These are phyloP conservation scores for Falciphora oryzae DNA, from an alignment of 2,329 filamentous ascomycete species.

Conservation along the genomic window DNA sequence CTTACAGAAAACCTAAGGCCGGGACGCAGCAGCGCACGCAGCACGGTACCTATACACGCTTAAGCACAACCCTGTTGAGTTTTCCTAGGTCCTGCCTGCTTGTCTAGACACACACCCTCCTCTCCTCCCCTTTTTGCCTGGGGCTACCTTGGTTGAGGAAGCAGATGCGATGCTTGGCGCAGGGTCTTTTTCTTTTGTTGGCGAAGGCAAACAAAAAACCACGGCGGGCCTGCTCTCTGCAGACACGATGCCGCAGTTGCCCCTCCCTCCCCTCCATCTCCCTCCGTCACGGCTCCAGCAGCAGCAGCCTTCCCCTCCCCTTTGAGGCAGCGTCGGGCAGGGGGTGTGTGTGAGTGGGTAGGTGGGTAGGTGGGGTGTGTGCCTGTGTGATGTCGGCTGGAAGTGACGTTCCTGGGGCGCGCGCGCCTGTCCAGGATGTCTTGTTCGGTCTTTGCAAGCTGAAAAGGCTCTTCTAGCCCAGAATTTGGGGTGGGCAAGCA, in stretches of 20 bases:
- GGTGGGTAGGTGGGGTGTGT: neutral
- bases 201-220: too few relatives aligned
- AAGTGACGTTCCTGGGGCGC: neutral
- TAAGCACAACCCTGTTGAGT: neutral
- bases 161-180: neutral
- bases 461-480: neutral
- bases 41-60: too few relatives aligned
- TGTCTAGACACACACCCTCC: neutral
- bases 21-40: too few relatives aligned
- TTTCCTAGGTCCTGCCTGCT: neutral
- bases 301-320: too few relatives aligned
- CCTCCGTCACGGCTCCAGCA: too few relatives aligned
- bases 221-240: too few relatives aligned
- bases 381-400: neutral
- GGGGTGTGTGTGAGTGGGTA: neutral
- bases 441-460: neutral
- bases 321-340: too few relatives aligned
- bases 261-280: too few relatives aligned
- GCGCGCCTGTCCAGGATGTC: neutral
- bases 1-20: neutral
- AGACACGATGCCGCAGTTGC: too few relatives aligned
- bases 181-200: neutral
- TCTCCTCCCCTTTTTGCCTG: too few relatives aligned
- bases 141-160: neutral
- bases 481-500: neutral